Percentiles rank a stretch among this genome's conserved stretches.
Conservation (phyloP, 305 asterid genomes). For the Rubia balearica region DNA sequence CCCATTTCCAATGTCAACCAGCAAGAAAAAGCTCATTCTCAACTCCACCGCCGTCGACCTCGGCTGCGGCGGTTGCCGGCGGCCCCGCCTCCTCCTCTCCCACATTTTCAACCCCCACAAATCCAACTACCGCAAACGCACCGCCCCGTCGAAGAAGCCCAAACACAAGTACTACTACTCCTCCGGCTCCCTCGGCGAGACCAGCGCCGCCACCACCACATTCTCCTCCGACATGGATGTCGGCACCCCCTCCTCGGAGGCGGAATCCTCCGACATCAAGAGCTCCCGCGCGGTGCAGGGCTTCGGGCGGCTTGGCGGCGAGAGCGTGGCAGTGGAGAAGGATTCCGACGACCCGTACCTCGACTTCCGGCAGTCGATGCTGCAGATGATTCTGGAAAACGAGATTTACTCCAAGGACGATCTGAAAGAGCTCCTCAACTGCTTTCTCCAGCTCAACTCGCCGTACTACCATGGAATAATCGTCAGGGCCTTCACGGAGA, state of each 20-base stretch:
- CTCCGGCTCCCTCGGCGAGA: slow-evolving; percentile 33
- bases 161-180: slow-evolving; percentile 26
- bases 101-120: slow-evolving; percentile 38
- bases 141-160: background rate
- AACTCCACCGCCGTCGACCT: slow-evolving; percentile 38
- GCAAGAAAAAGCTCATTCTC: slow-evolving; percentile 39
- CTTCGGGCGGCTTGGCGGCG: slow-evolving; percentile 55
- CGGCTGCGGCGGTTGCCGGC: slow-evolving; percentile 61
- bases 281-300: slow-evolving; percentile 60
- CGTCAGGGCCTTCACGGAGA: slow-evolving; percentile 75
- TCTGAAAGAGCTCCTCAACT: slow-evolving; percentile 57
- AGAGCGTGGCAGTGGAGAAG: slow-evolving; percentile 74
- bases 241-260: slow-evolving; percentile 33
- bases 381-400: slow-evolving; percentile 74
- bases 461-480: slow-evolving; percentile 72
- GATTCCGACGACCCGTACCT: slow-evolving; percentile 79
- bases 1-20: slow-evolving; percentile 34
- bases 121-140: slow-evolving; percentile 20
- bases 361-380: slow-evolving; percentile 79
- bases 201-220: slow-evolving; percentile 32
- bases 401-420: slow-evolving; percentile 60
- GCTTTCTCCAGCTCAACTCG: slow-evolving; percentile 75
- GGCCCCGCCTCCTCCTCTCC: slow-evolving; percentile 41
- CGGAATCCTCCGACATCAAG: slow-evolving; percentile 39
- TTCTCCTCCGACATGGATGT: slow-evolving; percentile 21